Conservation (phyloP, 129 eudicot species). For the Artemisia argyi region DNA sequence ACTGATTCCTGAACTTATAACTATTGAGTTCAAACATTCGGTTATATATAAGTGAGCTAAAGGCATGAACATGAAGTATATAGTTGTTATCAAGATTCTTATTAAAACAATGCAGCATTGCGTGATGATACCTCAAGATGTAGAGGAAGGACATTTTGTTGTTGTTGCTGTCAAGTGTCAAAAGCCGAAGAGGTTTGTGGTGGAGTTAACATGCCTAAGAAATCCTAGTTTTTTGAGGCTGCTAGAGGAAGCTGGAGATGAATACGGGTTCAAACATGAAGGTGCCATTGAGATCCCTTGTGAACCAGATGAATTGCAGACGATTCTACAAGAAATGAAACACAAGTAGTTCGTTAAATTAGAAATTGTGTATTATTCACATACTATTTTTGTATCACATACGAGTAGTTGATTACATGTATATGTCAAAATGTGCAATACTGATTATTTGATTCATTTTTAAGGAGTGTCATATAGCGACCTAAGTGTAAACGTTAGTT, state of each 20-base stretch:
- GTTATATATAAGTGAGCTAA: neutral
- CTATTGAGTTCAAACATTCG: too few relatives aligned
- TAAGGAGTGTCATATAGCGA: neutral
- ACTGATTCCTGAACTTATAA: too few relatives aligned
- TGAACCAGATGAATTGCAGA: slow-evolving; percentile 44
- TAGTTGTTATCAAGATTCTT: slow-evolving; percentile 23
- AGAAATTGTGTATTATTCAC: neutral
- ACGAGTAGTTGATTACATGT: neutral
- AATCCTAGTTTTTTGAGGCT: slow-evolving; percentile 56
- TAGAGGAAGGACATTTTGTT: slow-evolving; percentile 57
- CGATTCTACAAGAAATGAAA: slow-evolving; percentile 32
- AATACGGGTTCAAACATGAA: slow-evolving; percentile 52
- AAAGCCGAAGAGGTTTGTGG: slow-evolving; percentile 53
- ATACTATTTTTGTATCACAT: neutral
- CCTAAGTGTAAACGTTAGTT: neutral
- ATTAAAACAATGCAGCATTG: slow-evolving; percentile 19
- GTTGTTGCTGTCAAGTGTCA: slow-evolving; percentile 45
- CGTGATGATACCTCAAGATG: slow-evolving; percentile 31
- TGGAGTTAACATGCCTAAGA: slow-evolving; percentile 41
- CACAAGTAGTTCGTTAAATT: slow-evolving; percentile 5
- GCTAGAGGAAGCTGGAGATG: slow-evolving; percentile 50
- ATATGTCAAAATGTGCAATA: neutral
- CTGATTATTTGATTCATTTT: neutral
- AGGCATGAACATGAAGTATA: slow-evolving; percentile 18
- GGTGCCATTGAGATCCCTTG: slow-evolving; percentile 62